Conservation (phyloP, 495 filamentous ascomycete genomes). For the Aspergillus funiculosus region DNA sequence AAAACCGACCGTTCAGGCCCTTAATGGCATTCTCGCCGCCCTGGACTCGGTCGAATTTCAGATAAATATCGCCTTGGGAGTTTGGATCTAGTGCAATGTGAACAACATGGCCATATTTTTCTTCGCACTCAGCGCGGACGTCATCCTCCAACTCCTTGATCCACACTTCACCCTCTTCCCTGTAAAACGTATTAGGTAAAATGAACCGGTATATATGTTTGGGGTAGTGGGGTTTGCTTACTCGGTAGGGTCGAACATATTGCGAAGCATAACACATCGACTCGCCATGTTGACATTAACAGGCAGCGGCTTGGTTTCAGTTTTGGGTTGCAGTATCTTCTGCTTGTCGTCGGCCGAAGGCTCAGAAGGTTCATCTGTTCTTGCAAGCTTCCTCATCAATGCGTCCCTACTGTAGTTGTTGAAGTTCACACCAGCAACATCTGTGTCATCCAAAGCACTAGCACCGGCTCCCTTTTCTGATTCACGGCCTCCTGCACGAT, state of each 20-base stretch:
- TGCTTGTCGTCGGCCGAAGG: slow-evolving; percentile 58
- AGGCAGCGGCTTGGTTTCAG: slow-evolving; percentile 73
- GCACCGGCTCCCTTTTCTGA: slow-evolving; percentile 85
- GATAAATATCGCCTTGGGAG: slow-evolving; percentile 91
- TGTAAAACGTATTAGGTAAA: slow-evolving; percentile 48
- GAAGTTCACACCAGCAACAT: slow-evolving; percentile 98
- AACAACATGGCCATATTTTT: slow-evolving; percentile 95
- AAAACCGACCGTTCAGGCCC: slow-evolving; percentile 93
- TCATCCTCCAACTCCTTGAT: slow-evolving; percentile 92
- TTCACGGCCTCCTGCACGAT: slow-evolving; percentile 86
- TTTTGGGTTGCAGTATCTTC: slow-evolving; percentile 70
- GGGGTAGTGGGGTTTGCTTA: slow-evolving; percentile 49
- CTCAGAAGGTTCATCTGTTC: slow-evolving; percentile 79
- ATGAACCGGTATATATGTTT: neutral
- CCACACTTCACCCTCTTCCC: slow-evolving; percentile 84
- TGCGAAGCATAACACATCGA: slow-evolving; percentile 86
- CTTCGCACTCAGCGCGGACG: slow-evolving; percentile 85
- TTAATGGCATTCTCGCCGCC: slow-evolving; percentile 97
- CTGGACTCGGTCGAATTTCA: slow-evolving; percentile 93
- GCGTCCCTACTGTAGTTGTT: slow-evolving; percentile 97
- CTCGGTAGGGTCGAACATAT: slow-evolving; percentile 92
- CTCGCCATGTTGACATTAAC: slow-evolving; percentile 89
- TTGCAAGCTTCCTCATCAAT: slow-evolving; percentile 94
- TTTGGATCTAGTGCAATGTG: slow-evolving; percentile 95
- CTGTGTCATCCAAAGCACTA: slow-evolving; percentile 95